Evolutionary conservation across 2,329 filamentous ascomycete genomes (phyloP).

Genomic region (Fonsecaea pedrosoi): DNA sequence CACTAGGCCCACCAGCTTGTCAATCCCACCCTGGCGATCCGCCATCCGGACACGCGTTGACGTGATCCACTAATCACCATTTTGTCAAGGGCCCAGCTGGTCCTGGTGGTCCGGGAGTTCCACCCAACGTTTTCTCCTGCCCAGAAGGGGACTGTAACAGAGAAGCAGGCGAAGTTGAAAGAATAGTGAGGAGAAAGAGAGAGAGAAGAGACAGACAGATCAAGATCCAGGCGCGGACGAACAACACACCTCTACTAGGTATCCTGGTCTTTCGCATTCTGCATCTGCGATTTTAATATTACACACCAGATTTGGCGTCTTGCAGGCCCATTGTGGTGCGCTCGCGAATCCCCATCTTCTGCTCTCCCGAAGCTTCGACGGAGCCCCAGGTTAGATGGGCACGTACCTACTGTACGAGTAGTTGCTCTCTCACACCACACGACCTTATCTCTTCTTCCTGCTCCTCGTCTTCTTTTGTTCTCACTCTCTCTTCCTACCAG

Average conservation of each 20-base stretch:
- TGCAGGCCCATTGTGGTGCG: slow-evolving; percentile 4
- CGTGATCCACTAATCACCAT: slow-evolving; percentile 5
- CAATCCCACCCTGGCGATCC: slow-evolving; percentile 4
- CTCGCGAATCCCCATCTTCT: slow-evolving; percentile 12
- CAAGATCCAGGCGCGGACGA: background rate
- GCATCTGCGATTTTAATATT: background rate
- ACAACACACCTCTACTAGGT: background rate
- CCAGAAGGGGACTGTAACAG: background rate
- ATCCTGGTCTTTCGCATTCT: background rate
- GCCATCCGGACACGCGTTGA: slow-evolving; percentile 5
- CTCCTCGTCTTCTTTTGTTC: slow-evolving; percentile 17
- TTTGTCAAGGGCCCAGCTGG: background rate
- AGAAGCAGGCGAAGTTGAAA: background rate
- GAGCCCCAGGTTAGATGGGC: slow-evolving; percentile 13
- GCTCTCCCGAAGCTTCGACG: slow-evolving; percentile 9
- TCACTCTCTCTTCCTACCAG: slow-evolving; percentile 17
- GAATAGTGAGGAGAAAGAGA: background rate
- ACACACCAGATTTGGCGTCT: slow-evolving; percentile 4
- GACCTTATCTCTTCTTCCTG: background rate
- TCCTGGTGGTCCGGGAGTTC: background rate
- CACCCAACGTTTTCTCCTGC: slow-evolving; percentile 9
- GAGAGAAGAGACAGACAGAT: background rate
- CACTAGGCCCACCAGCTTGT: background rate
- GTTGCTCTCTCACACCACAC: slow-evolving; percentile 11
- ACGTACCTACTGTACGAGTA: slow-evolving; percentile 7